These are phyloP conservation scores for Thelonectria blattea DNA, from an alignment of 2,329 filamentous ascomycete species.

Conservation along the genomic window DNA sequence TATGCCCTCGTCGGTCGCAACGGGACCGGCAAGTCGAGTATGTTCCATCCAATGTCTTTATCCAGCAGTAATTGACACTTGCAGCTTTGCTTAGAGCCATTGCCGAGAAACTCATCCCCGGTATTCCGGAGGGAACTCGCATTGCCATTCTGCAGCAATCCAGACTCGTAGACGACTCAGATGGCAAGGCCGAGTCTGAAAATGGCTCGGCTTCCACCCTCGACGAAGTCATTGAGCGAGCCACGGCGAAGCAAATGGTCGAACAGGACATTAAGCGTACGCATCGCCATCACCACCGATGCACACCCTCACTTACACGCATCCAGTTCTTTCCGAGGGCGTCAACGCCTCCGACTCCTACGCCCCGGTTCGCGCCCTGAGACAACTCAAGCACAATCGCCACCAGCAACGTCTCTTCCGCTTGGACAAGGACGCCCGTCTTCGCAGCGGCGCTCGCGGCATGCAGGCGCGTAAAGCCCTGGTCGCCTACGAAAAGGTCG, in stretches of 20 bases:
- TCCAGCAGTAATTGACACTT: not conserved
- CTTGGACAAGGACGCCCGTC: conserved; percentile 73
- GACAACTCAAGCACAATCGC: conserved; percentile 66
- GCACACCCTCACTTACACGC: not conserved
- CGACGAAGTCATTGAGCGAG: conserved; percentile 70
- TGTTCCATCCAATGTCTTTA: not conserved
- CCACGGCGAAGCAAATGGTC: conserved; percentile 61
- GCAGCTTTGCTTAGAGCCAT: conserved; percentile 75
- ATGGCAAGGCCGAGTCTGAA: conserved; percentile 12
- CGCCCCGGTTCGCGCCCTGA: conserved; percentile 64
- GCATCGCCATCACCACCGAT: conserved; percentile 30
- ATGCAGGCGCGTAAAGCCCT: conserved; percentile 78
- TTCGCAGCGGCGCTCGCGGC: conserved; percentile 77
- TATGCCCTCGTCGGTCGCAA: conserved; percentile 84
- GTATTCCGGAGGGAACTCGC: conserved; percentile 69
- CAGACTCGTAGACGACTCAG: conserved; percentile 42
- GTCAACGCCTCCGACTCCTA: conserved; percentile 63
- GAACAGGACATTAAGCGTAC: conserved; percentile 66
- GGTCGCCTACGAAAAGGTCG: conserved; percentile 69
- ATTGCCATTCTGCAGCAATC: conserved; percentile 76
- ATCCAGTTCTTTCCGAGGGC: conserved; percentile 60
- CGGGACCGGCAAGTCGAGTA: conserved; percentile 83
- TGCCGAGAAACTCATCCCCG: conserved; percentile 78
- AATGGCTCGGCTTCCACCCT: conserved; percentile 51
- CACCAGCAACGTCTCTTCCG: conserved; percentile 69